Base-by-base conservation (phyloP, 2,329 filamentous ascomycete genomes). In the Aspergillus pseudoviridinutans region DNA sequence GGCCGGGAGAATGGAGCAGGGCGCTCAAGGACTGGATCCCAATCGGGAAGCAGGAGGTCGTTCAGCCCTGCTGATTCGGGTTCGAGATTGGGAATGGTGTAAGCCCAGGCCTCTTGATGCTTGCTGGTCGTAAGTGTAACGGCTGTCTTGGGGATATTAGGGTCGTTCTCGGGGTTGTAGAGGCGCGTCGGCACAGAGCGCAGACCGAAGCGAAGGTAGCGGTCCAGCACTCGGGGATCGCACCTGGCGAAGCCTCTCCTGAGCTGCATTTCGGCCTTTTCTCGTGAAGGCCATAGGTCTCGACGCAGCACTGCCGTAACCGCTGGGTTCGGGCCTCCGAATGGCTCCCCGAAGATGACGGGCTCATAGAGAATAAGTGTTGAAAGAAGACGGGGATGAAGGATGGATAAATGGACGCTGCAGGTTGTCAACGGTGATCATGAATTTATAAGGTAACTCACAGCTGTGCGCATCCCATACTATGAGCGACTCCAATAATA, bases 401-500 rank as follows among this genome's bases (percentile, higher is more conserved):
- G 80, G 9, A 92, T 78, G 2, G 89, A 78, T 12, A 91, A 79
- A 58, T 88, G 84, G 57, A 82, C 79, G 27, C 50, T 53, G 25
- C 24, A 3, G 10, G 10, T 29, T 41, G 12, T 20, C 22, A 20
- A n/a, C 17, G 12, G 22, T 25, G 20, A 27, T 35, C 49, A 14
- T 5, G 7, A 32, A 3, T 4, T 5, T 20, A 6, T 20, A 14
- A 9, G 17, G 47, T 29, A 8, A 53, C 58, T 22, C 3, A 68
- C 62, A 94, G 79, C 59, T 87, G 82, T 67, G 82, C 83, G 64
- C 82, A 90, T 64, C 91, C 92, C 78, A 93, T 91, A 61, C 89
- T 93, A 75, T 96, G 91, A n/a, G 88, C 91, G 17, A 95, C 73
- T 58, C 88, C 91, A 61, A 95, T 76, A 24, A 96, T 77, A 1